Evolutionary conservation across 2,329 filamentous ascomycete genomes (phyloP), one percentile per base, ranked within the genome.

Genomic region (Mycosphaerelloides madeirae): DNA sequence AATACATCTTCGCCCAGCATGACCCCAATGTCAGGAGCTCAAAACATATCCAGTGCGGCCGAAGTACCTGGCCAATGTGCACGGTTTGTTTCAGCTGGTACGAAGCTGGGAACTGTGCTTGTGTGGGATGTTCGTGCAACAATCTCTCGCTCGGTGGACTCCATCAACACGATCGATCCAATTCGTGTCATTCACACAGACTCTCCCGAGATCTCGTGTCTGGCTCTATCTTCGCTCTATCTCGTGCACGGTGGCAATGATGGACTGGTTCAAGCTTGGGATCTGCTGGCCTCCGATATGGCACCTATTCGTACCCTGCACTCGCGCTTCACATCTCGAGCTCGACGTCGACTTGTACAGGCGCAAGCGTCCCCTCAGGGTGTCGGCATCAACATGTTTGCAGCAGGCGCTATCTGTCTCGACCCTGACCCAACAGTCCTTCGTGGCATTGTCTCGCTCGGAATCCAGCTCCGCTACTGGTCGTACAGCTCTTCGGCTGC

Each of bases 261-360:
- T 67, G 91, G 93, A 1, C 78, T 97, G 3, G 91, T 95, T 3
- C 93, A 97, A 65, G 87, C 89, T 5, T 98, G 93, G 93, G 93
- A 98, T 69, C 87, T 86, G n/a, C 72, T 98, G 36, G 87, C 84
- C 1, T 97, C 91, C 2, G 85, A 78, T 0, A 68, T 76, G 14
- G 81, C 84, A 15, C 87, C 93, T 0, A 78, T 97, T 40, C 81
- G 89, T 31, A 97, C 89, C 0, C 74, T 98, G 42, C 90, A 95
- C 61, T 87, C 88, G 2, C 82, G 85, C 12, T 89, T 91, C 54
- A 86, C 86, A 2, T 84, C 85, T 6, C 82, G 88, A 20, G 84
- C 90, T 39, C 85, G 90, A 51, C 86, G 90, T 44, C 81, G 89
- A 64, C 75, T 73, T 58, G 73, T 79, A 4, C 81, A 85, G 64